Evolutionary conservation across 257 asterid species (phyloP).

Genomic region (Asclepias syriaca): DNA sequence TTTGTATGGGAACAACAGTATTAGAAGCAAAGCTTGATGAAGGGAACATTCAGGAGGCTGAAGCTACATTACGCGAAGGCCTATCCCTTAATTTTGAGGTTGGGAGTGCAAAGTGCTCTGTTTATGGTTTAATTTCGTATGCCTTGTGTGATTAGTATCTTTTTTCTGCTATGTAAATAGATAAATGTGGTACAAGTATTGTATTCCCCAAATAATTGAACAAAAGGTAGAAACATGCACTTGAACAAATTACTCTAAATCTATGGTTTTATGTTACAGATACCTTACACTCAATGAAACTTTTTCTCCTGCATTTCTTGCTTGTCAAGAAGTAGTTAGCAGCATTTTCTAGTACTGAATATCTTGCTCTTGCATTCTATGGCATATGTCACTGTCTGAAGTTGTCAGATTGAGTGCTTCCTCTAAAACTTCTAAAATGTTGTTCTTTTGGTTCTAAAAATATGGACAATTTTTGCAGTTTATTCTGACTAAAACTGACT

Average conservation of each 20-base stretch:
- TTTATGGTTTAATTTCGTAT: neutral
- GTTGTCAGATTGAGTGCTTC: neutral
- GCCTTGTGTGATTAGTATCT: neutral
- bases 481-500: neutral
- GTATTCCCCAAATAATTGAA: neutral
- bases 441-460: neutral
- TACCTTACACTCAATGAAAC: neutral
- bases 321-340: neutral
- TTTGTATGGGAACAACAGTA: constrained; percentile 54
- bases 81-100: constrained; percentile 95
- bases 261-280: neutral
- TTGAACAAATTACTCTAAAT: neutral
- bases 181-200: neutral
- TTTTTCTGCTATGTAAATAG: neutral
- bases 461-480: neutral
- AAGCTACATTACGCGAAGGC: constrained; percentile 87
- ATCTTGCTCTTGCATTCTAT: neutral
- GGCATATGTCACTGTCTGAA: neutral
- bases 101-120: constrained; percentile 16
- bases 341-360: neutral
- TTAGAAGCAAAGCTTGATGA: constrained; percentile 92
- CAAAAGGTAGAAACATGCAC: neutral
- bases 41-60: constrained; percentile 97
- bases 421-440: neutral
- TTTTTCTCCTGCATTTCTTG: constrained; percentile 1